Conservation (phyloP, 768 basidiomycete genomes). For the Kwoniella newhampshirensis region DNA sequence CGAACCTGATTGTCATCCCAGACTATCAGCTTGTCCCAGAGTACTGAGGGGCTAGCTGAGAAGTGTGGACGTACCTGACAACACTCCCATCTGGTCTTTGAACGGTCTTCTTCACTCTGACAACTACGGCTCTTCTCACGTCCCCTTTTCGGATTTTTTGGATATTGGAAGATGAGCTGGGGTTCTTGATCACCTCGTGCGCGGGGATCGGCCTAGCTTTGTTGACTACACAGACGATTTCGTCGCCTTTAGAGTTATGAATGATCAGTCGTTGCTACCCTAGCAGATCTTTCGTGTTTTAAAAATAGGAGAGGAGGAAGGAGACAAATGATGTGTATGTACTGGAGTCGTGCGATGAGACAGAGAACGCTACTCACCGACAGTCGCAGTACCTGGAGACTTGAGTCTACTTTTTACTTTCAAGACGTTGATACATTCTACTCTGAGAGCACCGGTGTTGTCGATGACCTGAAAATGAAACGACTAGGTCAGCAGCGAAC, state of each 20-base stretch:
- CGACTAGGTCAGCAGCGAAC: constrained; percentile 1
- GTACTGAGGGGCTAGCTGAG: not conserved
- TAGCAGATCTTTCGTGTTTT: too few relatives aligned
- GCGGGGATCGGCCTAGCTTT: constrained; percentile 73
- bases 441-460: constrained; percentile 90
- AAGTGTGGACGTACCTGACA: constrained; percentile 60
- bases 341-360: too few relatives aligned
- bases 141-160: constrained; percentile 91
- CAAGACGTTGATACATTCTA: constrained; percentile 93
- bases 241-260: constrained; percentile 69
- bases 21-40: constrained; percentile 8
- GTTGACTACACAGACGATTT: constrained; percentile 93
- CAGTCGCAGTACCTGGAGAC: constrained; percentile 81
- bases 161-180: constrained; percentile 58
- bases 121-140: constrained; percentile 92
- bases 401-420: constrained; percentile 74
- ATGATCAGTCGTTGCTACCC: too few relatives aligned
- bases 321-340: not conserved
- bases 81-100: constrained; percentile 82
- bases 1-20: constrained; percentile 59
- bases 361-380: constrained; percentile 55
- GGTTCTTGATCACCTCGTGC: constrained; percentile 21
- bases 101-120: constrained; percentile 83
- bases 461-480: constrained; percentile 80
- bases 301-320: too few relatives aligned